Evolutionary conservation across 495 filamentous ascomycete species (phyloP).

Genomic region (Cercophora newfieldiana): DNA sequence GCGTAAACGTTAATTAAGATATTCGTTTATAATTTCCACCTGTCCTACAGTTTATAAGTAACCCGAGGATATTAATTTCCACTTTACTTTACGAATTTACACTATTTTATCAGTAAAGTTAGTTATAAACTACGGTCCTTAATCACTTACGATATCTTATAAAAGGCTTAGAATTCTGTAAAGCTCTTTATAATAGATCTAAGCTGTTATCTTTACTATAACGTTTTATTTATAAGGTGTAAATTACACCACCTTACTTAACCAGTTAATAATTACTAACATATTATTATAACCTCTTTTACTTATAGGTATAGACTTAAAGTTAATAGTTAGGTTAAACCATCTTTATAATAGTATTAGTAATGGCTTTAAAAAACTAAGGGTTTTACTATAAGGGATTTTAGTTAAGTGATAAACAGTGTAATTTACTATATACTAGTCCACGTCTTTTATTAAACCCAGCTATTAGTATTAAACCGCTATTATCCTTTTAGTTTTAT

Average conservation of each 20-base stretch:
- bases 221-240: not conserved
- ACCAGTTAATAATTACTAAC: not conserved
- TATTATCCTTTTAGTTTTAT: too few species aligned
- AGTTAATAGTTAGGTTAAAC: not conserved
- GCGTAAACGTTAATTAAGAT: not conserved
- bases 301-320: not conserved
- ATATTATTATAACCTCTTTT: not conserved
- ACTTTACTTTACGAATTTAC: not conserved
- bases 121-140: slow-evolving; percentile 1
- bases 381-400: too few species aligned
- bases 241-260: not conserved
- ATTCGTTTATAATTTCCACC: slow-evolving; percentile 1
- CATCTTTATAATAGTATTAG: too few species aligned
- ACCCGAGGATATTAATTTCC: not conserved
- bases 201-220: not conserved
- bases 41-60: slow-evolving; percentile 4
- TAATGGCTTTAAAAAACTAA: too few species aligned
- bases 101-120: not conserved
- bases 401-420: too few species aligned
- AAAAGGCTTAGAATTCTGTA: not conserved
- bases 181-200: not conserved
- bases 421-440: too few species aligned
- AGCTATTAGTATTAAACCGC: too few species aligned
- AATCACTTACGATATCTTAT: not conserved
- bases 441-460: too few species aligned